Base-by-base conservation (phyloP, 179 eudicot species). In the Kewa caespitosa region DNA sequence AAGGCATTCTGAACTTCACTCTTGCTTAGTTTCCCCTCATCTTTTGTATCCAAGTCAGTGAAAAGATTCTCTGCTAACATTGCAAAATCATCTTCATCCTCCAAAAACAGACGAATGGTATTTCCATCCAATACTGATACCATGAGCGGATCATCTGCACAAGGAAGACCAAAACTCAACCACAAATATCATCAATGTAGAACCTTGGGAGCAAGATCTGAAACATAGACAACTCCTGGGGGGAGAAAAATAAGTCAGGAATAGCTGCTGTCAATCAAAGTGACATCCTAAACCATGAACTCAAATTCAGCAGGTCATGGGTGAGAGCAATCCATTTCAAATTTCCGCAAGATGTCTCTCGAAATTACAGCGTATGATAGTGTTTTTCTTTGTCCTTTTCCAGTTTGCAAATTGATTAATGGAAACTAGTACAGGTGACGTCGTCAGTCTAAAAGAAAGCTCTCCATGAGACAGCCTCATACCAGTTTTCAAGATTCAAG, bases 41-140 rank as follows among this genome's bases (percentile, higher is more conserved):
- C 94, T 80, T 86, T 85, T 39, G 70, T 70, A 78, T 90, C 94
- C 65, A 90, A 78, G 70, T 88, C 92, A 37, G 90, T 90, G 86
- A 90, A 90, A 62, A 90, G 82, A 86, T 86, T 86, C 85, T 90
- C 94, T 14, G 94, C 90, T 67, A 88, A 74, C 94, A 90, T 90
- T 39, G 94, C 94, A 76, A 88, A 90, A 80, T 90, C 94, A 84
- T 90, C 94, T 82, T 90, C 94, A 72, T 90, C 94, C 70, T 88
- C 94, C 75, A 90, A 72, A 81, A 84, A 87, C 80, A 85, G 34
- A 37, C 81, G 79, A n/a, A 88, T 82, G 37, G 87, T 75, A 48
- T 69, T 86, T 55, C 94, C 94, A 74, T 90, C 90, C 83, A 90
- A 82, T 79, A 90, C 77, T 42, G 94, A 86, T 66, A 88, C 84